Conservation (phyloP, 73 alveolate genomes). For the Tetrahymena malaccensis region DNA sequence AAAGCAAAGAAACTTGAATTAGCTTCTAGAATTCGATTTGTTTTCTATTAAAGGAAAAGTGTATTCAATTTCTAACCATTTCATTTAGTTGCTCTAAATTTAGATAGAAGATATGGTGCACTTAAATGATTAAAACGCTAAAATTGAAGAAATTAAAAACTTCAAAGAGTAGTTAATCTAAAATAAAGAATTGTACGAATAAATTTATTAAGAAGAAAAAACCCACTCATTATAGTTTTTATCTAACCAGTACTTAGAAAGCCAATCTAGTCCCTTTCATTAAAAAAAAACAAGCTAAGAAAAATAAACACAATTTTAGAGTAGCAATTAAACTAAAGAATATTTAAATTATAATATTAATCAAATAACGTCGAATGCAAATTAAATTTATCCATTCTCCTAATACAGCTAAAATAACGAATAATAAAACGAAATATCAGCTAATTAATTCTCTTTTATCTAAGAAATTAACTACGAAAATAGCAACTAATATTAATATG, state of each 20-base stretch:
- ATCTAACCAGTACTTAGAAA: not conserved
- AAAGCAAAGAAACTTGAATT: not conserved
- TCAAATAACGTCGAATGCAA: not conserved
- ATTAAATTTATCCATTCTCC: not conserved
- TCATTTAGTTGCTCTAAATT: not conserved
- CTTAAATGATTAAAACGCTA: not conserved
- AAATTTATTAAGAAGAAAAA: not conserved
- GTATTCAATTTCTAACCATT: not conserved
- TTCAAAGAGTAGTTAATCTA: not conserved
- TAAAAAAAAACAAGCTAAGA: not conserved
- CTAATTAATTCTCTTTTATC: not conserved
- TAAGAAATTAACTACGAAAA: not conserved
- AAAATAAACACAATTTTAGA: too few species aligned
- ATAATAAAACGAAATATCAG: not conserved
- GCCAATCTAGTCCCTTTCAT: not conserved
- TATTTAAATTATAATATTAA: too few species aligned
- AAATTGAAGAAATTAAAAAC: not conserved
- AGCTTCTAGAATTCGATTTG: not conserved
- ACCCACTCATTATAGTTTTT: not conserved
- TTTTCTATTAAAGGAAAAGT: not conserved
- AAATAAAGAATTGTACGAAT: not conserved
- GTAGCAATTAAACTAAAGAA: not conserved
- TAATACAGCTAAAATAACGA: not conserved
- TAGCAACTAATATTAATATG: not conserved
- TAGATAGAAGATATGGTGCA: not conserved